phyloP scores from a whole-genome alignment of 371 early-diverging fungal species.

The Choanephora cucurbitarum region DNA sequence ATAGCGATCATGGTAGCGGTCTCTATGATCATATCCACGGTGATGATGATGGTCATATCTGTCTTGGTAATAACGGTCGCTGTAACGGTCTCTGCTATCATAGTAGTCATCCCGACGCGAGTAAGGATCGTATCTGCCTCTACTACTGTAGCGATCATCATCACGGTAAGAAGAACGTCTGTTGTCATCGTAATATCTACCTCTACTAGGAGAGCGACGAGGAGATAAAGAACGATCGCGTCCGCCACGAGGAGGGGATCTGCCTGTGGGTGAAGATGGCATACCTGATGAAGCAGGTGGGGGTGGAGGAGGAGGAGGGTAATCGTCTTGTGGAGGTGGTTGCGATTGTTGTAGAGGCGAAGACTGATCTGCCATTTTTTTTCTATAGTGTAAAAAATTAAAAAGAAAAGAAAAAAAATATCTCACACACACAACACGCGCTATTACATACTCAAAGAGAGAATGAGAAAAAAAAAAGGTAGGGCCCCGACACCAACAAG shows the following conservation, averaged over 20 bases:
- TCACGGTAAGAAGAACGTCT: conserved; percentile 27
- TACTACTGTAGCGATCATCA: conserved; percentile 34
- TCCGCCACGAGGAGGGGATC: conserved; percentile 37
- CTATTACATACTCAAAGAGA: too few relatives aligned
- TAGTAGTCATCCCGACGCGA: conserved; percentile 28
- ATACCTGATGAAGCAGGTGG: conserved; percentile 26
- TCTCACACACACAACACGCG: too few relatives aligned
- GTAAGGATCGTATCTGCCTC: conserved; percentile 34
- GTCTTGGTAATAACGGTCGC: conserved; percentile 40
- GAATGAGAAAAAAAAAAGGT: conserved; percentile 3
- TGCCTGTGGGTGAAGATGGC: conserved; percentile 19
- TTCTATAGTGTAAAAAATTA: neutral
- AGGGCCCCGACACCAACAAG: neutral
- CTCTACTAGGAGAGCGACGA: conserved; percentile 36
- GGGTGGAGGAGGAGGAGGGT: conserved; percentile 30
- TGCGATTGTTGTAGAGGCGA: conserved; percentile 14
- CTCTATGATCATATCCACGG: conserved; percentile 28
- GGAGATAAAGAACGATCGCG: conserved; percentile 58
- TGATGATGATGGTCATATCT: conserved; percentile 32
- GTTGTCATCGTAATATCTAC: conserved; percentile 26
- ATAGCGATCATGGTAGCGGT: conserved; percentile 30
- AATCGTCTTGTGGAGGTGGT: conserved; percentile 19
- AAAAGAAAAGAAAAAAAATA: neutral
- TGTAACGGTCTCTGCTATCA: conserved; percentile 32
- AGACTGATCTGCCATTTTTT: conserved; percentile 22